phyloP scores from a whole-genome alignment of 768 basidiomycete genomes.

The Tylopilus rubrobrunneus region DNA sequence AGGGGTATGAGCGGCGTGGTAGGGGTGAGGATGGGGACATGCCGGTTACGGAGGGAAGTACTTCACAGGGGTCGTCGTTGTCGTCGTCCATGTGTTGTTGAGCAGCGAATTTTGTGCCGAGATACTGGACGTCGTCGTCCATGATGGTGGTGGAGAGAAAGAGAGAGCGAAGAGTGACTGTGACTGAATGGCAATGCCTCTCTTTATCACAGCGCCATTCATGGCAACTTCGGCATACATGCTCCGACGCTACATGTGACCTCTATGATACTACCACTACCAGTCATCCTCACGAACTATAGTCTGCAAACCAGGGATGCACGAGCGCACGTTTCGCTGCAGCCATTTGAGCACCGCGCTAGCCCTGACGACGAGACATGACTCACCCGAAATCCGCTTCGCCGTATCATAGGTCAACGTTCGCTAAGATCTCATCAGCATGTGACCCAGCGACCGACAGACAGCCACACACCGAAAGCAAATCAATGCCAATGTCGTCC shows the following conservation, averaged over 20 bases:
- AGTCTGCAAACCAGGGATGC: conserved; percentile 51
- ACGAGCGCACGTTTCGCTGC: conserved; percentile 55
- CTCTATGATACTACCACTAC: not conserved
- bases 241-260: not conserved
- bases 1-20: conserved; percentile 8
- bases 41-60: conserved; percentile 40
- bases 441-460: not conserved
- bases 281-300: conserved; percentile 31
- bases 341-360: conserved; percentile 1
- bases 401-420: conserved; percentile 86
- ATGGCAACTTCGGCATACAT: conserved; percentile 19
- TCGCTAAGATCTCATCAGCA: conserved; percentile 35
- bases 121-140: conserved; percentile 62
- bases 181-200: conserved; percentile 32
- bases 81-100: conserved; percentile 17
- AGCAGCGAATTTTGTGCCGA: conserved; percentile 41
- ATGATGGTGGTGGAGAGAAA: conserved; percentile 22
- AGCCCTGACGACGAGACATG: not conserved
- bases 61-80: conserved; percentile 24
- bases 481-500: conserved; percentile 75
- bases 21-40: conserved; percentile 21
- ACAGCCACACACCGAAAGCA: conserved; percentile 55
- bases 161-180: conserved; percentile 21
- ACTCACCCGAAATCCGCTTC: conserved; percentile 85
- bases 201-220: conserved; percentile 31